Conservation (phyloP, 768 basidiomycete species). For the Leccinum boreale region DNA sequence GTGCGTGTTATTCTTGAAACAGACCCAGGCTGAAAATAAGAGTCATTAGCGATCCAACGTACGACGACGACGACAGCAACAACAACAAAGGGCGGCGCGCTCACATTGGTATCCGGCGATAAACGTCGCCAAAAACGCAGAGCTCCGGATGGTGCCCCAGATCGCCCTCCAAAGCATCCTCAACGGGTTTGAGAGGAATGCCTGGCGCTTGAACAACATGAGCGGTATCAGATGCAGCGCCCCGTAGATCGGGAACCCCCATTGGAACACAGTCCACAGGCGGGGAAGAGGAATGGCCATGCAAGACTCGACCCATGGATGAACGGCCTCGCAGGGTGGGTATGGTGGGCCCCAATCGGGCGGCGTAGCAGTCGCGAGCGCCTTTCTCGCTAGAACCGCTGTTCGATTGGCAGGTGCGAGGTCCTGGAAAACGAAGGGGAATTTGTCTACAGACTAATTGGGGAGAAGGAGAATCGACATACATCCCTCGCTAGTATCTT, state of each 20-base stretch:
- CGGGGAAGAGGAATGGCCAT: conserved; percentile 45
- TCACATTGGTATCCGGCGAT: conserved; percentile 79
- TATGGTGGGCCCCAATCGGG: conserved; percentile 49
- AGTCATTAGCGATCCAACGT: not conserved
- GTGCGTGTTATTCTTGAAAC: conserved; percentile 63
- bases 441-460: not conserved
- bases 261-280: conserved; percentile 77
- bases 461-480: conserved; percentile 10
- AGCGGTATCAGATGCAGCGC: conserved; percentile 88
- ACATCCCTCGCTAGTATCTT: conserved; percentile 49
- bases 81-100: conserved; percentile 17
- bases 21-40: conserved; percentile 49
- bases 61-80: not conserved
- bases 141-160: conserved; percentile 76
- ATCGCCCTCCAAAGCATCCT: conserved; percentile 62
- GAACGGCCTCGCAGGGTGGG: conserved; percentile 68
- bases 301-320: conserved; percentile 66
- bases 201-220: conserved; percentile 72
- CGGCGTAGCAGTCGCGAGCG: conserved; percentile 29
- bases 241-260: conserved; percentile 82
- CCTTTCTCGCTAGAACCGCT: conserved; percentile 44
- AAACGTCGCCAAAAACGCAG: conserved; percentile 82
- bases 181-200: conserved; percentile 63
- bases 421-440: conserved; percentile 38
- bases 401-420: conserved; percentile 50